Evolutionary conservation across 441 rosid genomes (phyloP).

Genomic region (Sinapis alba): DNA sequence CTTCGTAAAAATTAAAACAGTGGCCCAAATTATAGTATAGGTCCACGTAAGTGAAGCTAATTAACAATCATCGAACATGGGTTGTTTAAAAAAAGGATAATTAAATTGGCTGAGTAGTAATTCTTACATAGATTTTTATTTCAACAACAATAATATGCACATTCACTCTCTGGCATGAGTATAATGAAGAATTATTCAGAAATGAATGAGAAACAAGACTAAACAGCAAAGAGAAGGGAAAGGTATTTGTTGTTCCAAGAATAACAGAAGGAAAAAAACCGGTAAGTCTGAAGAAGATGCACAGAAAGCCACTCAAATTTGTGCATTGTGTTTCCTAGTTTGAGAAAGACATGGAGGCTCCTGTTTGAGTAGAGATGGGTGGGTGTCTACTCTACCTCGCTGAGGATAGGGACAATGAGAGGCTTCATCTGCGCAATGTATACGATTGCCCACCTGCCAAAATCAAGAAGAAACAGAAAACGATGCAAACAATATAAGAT

Average conservation of each 20-base stretch:
- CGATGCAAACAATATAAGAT: conserved; percentile 5
- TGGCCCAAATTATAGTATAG: no score
- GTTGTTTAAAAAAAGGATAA: no score
- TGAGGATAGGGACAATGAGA: conserved; percentile 80
- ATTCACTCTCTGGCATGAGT: not conserved
- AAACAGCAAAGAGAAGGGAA: not conserved
- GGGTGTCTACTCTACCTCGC: conserved; percentile 62
- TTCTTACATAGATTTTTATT: not conserved
- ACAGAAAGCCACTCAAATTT: not conserved
- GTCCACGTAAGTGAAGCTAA: no score
- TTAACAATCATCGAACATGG: no score
- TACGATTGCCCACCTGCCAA: conserved; percentile 85
- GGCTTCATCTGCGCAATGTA: conserved; percentile 93
- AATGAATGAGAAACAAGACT: not conserved
- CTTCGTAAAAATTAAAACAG: no score
- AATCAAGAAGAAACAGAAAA: not conserved
- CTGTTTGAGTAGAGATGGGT: conserved; percentile 16
- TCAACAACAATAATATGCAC: not conserved
- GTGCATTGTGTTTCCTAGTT: conserved; percentile 3
- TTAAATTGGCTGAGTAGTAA: not conserved
- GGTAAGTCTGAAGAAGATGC: not conserved
- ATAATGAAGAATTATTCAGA: not conserved
- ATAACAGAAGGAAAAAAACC: not conserved
- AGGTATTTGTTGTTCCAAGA: not conserved
- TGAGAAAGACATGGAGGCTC: conserved; percentile 2